These are phyloP conservation scores for Coleophoma crateriformis DNA, from an alignment of 2,329 filamentous ascomycete species.

Conservation along the genomic window DNA sequence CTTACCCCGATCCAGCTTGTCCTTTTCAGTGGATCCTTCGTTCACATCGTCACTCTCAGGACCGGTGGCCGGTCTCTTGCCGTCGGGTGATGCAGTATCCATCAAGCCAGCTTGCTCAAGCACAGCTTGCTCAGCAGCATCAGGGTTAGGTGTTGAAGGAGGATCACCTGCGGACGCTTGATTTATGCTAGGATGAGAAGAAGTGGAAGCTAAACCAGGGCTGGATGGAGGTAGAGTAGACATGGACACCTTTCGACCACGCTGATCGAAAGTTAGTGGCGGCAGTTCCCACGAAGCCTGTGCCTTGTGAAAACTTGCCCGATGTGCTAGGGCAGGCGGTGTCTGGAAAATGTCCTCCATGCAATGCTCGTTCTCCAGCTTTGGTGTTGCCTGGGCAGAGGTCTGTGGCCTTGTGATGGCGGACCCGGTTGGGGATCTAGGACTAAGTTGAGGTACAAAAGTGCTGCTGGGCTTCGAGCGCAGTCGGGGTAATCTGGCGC, in stretches of 20 bases:
- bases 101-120: constrained; percentile 64
- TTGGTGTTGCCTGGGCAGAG: constrained; percentile 24
- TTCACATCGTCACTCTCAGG: constrained; percentile 27
- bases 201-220: constrained; percentile 19
- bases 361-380: constrained; percentile 31
- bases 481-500: constrained; percentile 24
- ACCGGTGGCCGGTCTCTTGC: constrained; percentile 26
- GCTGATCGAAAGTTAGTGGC: constrained; percentile 29
- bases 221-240: constrained; percentile 33
- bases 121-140: constrained; percentile 63
- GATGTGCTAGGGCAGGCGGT: constrained; percentile 36
- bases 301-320: constrained; percentile 31
- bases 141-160: constrained; percentile 26
- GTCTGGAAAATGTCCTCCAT: constrained; percentile 43
- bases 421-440: constrained; percentile 28
- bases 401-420: constrained; percentile 26
- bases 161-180: constrained; percentile 26
- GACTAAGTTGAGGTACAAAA: constrained; percentile 29
- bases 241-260: constrained; percentile 35
- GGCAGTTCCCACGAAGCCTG: constrained; percentile 39
- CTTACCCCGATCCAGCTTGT: constrained; percentile 33
- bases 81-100: constrained; percentile 37
- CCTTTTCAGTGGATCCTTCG: constrained; percentile 21
- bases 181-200: constrained; percentile 27
- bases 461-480: constrained; percentile 31